Conservation (phyloP, 495 filamentous ascomycete species). For the Delitschia confertaspora region DNA sequence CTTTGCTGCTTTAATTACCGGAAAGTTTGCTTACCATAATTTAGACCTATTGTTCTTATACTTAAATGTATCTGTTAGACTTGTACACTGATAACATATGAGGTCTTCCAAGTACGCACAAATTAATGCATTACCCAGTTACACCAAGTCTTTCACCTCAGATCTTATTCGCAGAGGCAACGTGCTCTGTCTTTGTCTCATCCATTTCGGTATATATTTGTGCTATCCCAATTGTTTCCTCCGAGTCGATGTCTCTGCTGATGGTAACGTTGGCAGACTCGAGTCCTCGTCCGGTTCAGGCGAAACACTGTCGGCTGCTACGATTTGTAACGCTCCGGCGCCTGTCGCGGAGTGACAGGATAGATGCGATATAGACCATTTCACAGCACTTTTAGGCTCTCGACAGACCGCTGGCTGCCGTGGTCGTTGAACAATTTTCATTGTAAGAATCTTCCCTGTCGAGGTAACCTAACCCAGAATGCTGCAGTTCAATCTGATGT, state of each 20-base stretch:
- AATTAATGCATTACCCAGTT: no score
- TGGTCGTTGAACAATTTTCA: conserved; percentile 6
- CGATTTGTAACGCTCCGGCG: conserved; percentile 7
- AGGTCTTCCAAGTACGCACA: no score
- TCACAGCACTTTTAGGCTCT: conserved; percentile 15
- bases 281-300: conserved; percentile 10
- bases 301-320: conserved; percentile 7
- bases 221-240: conserved; percentile 11
- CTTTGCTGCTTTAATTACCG: no score
- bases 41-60: no score
- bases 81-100: no score
- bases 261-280: conserved; percentile 18
- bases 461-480: conserved; percentile 15
- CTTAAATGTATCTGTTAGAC: no score
- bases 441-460: conserved; percentile 14
- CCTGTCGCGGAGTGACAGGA: conserved; percentile 6
- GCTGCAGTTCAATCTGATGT: conserved; percentile 21
- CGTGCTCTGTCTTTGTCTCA: not conserved
- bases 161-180: conserved; percentile 10
- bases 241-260: conserved; percentile 19
- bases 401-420: conserved; percentile 6
- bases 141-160: no score
- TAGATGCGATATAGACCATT: conserved; percentile 4
- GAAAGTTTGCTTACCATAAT: no score
- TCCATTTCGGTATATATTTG: conserved; percentile 1